Evolutionary conservation across 169 alveolate species (phyloP).

Genomic region (Plasmodium blacklocki): DNA sequence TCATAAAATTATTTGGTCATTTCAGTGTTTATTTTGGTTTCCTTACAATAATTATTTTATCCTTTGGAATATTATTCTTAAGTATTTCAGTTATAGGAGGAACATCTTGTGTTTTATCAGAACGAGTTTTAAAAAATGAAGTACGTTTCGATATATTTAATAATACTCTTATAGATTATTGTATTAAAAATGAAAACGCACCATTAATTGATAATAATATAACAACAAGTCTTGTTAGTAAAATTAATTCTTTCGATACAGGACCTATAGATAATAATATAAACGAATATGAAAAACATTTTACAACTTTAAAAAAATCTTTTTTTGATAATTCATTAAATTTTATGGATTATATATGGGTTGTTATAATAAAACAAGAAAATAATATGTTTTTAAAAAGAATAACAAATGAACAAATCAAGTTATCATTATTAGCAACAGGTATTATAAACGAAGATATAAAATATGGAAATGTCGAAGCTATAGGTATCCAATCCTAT

Average conservation of each 20-base stretch:
- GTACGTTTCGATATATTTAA: slow-evolving; percentile 17
- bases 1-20: slow-evolving; percentile 15
- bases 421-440: slow-evolving; percentile 2
- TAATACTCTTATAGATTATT: slow-evolving; percentile 21
- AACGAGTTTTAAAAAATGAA: slow-evolving; percentile 29
- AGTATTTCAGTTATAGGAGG: slow-evolving; percentile 35
- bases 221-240: neutral
- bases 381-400: neutral
- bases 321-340: neutral
- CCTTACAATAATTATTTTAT: slow-evolving; percentile 10
- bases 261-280: slow-evolving; percentile 1
- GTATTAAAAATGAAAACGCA: slow-evolving; percentile 15
- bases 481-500: slow-evolving; percentile 15
- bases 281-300: slow-evolving; percentile 1
- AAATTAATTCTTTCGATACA: slow-evolving; percentile 12
- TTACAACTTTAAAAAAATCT: slow-evolving; percentile 2
- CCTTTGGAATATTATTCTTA: neutral
- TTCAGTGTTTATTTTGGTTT: slow-evolving; percentile 52
- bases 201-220: slow-evolving; percentile 4
- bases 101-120: slow-evolving; percentile 29
- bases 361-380: slow-evolving; percentile 8
- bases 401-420: neutral
- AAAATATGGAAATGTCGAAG: neutral
- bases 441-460: slow-evolving; percentile 14
- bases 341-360: slow-evolving; percentile 34